phyloP scores from a whole-genome alignment of 345 rosid species.

The Garcia nutans region DNA sequence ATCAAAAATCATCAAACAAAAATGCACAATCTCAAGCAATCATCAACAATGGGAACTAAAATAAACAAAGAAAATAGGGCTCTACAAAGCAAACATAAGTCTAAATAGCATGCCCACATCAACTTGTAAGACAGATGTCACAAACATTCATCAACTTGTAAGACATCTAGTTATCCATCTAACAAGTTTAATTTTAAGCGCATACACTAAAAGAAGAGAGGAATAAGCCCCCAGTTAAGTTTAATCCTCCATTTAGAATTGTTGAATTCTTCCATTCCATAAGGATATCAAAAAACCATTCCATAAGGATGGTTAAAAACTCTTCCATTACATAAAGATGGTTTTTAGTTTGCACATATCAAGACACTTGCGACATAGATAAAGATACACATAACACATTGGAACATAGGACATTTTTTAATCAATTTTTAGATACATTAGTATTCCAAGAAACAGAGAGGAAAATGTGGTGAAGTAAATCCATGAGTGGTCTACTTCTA shows the following conservation, averaged over 20 bases:
- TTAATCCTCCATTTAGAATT: neutral
- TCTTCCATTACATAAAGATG: neutral
- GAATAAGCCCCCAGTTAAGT: neutral
- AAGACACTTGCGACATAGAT: too few relatives aligned
- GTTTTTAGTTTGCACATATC: too few relatives aligned
- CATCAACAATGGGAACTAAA: neutral
- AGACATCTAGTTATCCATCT: neutral
- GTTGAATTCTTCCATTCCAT: neutral
- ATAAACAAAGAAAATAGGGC: neutral
- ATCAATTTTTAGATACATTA: neutral
- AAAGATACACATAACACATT: too few relatives aligned
- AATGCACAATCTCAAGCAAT: neutral
- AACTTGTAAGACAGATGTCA: neutral
- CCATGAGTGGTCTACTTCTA: neutral
- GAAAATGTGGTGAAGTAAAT: neutral
- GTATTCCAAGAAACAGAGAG: neutral
- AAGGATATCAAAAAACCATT: too few relatives aligned
- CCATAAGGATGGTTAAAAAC: too few relatives aligned
- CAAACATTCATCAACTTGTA: neutral
- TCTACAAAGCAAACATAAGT: too few relatives aligned
- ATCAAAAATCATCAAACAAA: neutral
- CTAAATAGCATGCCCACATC: neutral
- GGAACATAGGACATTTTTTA: too few relatives aligned
- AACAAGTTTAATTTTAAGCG: neutral
- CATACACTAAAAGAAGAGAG: too few relatives aligned